These are phyloP conservation scores for Clonostachys solani DNA, from an alignment of 2,329 filamentous ascomycete species.

Conservation along the genomic window DNA sequence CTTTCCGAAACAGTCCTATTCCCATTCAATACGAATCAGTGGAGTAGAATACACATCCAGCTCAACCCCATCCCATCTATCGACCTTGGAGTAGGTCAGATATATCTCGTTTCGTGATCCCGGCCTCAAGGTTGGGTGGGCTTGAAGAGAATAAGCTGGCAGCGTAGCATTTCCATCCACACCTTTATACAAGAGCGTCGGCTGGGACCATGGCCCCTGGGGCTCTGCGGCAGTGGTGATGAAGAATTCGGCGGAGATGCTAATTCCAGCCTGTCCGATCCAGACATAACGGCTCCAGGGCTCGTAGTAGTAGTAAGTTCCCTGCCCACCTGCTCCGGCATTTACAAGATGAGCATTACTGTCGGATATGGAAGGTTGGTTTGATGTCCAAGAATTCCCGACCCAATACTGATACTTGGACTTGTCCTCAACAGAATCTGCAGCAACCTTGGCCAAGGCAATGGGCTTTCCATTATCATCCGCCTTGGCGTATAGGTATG, in stretches of 20 bases:
- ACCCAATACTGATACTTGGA: conserved; percentile 12
- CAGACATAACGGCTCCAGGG: conserved; percentile 10
- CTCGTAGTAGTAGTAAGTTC: conserved; percentile 13
- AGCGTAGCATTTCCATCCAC: conserved; percentile 2
- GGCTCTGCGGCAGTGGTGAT: conserved; percentile 10
- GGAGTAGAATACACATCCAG: conserved; percentile 1
- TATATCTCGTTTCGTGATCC: neutral
- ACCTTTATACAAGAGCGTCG: conserved; percentile 4
- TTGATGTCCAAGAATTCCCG: conserved; percentile 6
- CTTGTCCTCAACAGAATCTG: conserved; percentile 7
- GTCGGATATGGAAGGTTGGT: conserved; percentile 6
- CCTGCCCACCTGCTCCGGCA: conserved; percentile 12
- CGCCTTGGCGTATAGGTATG: conserved; percentile 11
- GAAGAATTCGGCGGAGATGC: conserved; percentile 11
- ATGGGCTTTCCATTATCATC: conserved; percentile 3
- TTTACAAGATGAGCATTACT: conserved; percentile 6
- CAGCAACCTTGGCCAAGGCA: conserved; percentile 10
- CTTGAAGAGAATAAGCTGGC: conserved; percentile 6
- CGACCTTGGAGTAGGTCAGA: conserved; percentile 1
- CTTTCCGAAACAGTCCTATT: neutral
- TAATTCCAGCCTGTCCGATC: conserved; percentile 10
- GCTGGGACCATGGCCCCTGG: conserved; percentile 5
- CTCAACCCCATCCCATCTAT: neutral
- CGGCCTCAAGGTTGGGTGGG: conserved; percentile 4
- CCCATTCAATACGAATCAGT: conserved; percentile 1